Conservation (phyloP, 257 asterid genomes). For the Galeopsis tetrahit region DNA sequence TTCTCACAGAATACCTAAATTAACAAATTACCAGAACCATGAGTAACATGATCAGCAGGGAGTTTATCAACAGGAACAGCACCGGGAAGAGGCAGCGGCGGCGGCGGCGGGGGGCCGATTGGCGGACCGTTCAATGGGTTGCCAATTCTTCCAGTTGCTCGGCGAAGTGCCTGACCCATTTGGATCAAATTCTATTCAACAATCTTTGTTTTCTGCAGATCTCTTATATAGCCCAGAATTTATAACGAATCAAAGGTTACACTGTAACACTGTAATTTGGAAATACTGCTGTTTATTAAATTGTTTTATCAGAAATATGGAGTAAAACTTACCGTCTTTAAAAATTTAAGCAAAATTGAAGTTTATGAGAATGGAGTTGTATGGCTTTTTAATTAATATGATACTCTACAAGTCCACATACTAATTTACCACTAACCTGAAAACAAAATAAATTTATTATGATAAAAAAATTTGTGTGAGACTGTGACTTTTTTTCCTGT, state of each 20-base stretch:
- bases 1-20: conserved; percentile 13
- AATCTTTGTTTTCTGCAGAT: not conserved
- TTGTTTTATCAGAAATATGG: not conserved
- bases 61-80: conserved; percentile 39
- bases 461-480: no score
- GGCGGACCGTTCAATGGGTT: conserved; percentile 48
- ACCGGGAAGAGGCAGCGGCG: conserved; percentile 28
- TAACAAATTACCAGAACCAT: conserved; percentile 49
- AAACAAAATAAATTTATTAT: no score
- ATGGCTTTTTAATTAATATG: conserved; percentile 25
- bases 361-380: conserved; percentile 35
- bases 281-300: not conserved
- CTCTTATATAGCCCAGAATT: conserved; percentile 18
- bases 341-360: not conserved
- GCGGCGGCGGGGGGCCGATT: conserved; percentile 56
- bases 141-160: conserved; percentile 87
- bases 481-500: no score
- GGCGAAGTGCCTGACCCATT: conserved; percentile 99
- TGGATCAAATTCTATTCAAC: conserved; percentile 22
- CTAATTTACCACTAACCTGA: no score
- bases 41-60: conserved; percentile 37
- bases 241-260: conserved; percentile 22
- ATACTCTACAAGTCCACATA: no score
- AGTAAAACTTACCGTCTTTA: not conserved
- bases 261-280: not conserved